A percentile compares a stretch with the other conserved stretches of the same genome.
These are phyloP conservation scores for Monosporozyma unispora DNA, from an alignment of 805 yeast species.

Conservation along the genomic window DNA sequence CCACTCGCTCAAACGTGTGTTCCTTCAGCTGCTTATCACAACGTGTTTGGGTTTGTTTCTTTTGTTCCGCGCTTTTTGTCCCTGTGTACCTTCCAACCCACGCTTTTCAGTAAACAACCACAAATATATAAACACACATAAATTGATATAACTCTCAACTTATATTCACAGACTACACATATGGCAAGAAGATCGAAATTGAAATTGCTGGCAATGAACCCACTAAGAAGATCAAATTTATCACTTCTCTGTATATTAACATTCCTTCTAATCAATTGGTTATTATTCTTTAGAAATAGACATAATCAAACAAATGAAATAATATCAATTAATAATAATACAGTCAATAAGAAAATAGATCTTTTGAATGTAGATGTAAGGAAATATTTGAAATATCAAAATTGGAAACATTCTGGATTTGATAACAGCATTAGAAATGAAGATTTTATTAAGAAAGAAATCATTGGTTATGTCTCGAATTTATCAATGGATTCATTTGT, in stretches of 20 bases:
- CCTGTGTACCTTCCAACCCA: too few species aligned
- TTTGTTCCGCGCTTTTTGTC: too few species aligned
- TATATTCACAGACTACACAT: too few species aligned
- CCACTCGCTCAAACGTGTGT: too few species aligned
- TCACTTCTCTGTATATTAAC: background rate
- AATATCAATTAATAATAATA: background rate
- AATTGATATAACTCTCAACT: too few species aligned
- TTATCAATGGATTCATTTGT: background rate
- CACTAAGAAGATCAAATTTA: background rate
- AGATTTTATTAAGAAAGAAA: background rate
- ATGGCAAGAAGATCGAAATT: background rate
- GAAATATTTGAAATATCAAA: conserved; percentile 3
- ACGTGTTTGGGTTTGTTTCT: too few species aligned
- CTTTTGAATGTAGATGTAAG: conserved; percentile 5
- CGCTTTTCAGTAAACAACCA: too few species aligned
- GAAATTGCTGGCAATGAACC: too few species aligned
- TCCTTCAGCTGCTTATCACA: too few species aligned
- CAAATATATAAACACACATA: too few species aligned
- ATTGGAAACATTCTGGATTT: conserved; percentile 3
- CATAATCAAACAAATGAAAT: background rate
- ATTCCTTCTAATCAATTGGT: background rate
- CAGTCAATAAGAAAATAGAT: conserved; percentile 1
- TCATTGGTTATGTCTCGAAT: conserved; percentile 7
- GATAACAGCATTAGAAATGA: conserved; percentile 1
- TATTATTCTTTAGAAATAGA: background rate